Base-by-base conservation (phyloP, 768 basidiomycete species). In the Pleurotus tuoliensis region DNA sequence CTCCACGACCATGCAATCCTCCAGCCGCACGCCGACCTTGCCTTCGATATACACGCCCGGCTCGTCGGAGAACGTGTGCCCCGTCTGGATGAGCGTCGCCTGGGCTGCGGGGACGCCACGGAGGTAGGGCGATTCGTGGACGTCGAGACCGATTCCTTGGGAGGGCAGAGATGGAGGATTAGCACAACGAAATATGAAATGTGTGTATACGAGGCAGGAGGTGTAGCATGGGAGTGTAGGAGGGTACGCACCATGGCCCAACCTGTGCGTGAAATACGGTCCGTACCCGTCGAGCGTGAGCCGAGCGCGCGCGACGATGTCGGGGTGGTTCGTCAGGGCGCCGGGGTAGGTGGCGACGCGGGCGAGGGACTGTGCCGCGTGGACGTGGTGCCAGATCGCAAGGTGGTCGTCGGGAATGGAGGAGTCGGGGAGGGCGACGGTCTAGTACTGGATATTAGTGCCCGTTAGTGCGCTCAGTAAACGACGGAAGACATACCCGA, bases 1-100 rank as follows among this genome's bases (percentile, higher is more conserved):
- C 55, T 78, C 66, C 56, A 93, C 79, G 62, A 81, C 86, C 64
- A 90, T 87, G 64, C 92, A 94, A 63, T 94, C 93, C 66, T 94
- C 92, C 52, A 95, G 70, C 44, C 92, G 80, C 15, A 94, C 80
- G 63, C 73, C 18, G 59, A 84, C 87, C 73, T 86, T 70, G 43
- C 81, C 84, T 59, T 84, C 83, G 56, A 88, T 86, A 68, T 91
- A 90, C 25, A 88, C 70, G 1, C 86, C 87, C 3, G 91, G 92
- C 67, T 94, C 91, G 64, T 93, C 77, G 5, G 89, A 91, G 71
- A 94, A 94, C 0, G 87, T 78, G 63, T 92, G 85, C 1, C 90
- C 90, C 2, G 64, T 70, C 45, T 79, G 69, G 51, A 91, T 82
- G 39, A 3, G 15, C 0, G 78, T 62, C 59, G 78, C 80, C 9